Base-by-base conservation (phyloP, 345 rosid species). In the Aurinia saxatilis region DNA sequence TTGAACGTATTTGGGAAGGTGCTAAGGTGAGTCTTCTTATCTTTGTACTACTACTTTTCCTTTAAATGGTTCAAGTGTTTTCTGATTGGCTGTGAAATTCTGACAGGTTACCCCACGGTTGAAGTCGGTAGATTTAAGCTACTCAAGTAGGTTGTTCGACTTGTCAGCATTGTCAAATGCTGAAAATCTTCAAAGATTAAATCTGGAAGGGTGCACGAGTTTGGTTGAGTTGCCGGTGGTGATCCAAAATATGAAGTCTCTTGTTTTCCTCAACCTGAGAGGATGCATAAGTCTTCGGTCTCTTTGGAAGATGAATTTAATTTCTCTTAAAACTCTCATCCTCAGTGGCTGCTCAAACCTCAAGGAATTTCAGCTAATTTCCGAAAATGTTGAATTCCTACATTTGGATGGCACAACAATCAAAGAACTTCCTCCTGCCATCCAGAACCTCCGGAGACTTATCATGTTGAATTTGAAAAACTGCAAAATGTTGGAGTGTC, bases 131-230 rank as follows among this genome's bases (percentile, higher is more conserved):
- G 39, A 59, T 34, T 67, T 79, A 3, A 13, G 23, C 13, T 1
- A 44, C n/a, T 73, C 67, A 3, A 12, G 27, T 15, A 33, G 34
- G 29, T 41, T 78, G 47, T 40, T 23, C n/a, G 8, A 39, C 8
- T 40, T 73, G 50, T 57, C 75, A 16, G 66, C 66, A 31, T 56
- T 69, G 6, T 68, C 73, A 17, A 6, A 13, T 13, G 75, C 75
- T 5, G 19, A 18, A 16, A 65, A 52, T 7, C 54, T 79, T 63
- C 48, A 41, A 18, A 57, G 57, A 15, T 5, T 75, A 12, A 5
- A 25, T 8, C 64, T 79, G 18, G 48, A 39, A 23, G 57, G 58
- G 0, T 78, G 82, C 57, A n/a, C 19, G 16, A 54, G 39, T 11
- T 25, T 73, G 29, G 48, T 0, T 36, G 10, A 44, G 8, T 57